Conservation (phyloP, 768 basidiomycete species). For the Tylopilus plumbeoviolaceoides region DNA sequence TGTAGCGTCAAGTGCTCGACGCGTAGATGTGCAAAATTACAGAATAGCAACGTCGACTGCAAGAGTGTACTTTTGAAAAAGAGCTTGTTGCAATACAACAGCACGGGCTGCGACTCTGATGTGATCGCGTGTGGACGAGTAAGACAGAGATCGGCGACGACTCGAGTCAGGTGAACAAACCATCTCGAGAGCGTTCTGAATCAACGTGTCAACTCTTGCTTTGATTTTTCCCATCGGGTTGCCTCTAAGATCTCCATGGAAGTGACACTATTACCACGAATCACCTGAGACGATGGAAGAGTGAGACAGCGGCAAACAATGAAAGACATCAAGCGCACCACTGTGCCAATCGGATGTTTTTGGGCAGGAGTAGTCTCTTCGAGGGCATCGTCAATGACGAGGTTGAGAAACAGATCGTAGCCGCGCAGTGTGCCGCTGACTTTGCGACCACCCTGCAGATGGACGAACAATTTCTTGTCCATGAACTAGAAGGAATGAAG, state of each 20-base stretch:
- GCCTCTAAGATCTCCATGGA: conserved; percentile 89
- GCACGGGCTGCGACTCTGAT: conserved; percentile 1
- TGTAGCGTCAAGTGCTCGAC: background rate
- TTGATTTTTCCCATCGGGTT: conserved; percentile 32
- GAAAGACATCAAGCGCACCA: conserved; percentile 53
- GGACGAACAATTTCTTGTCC: conserved; percentile 96
- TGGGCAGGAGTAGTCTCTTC: conserved; percentile 90
- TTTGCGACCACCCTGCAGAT: conserved; percentile 92
- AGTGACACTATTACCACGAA: conserved; percentile 94
- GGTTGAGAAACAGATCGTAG: conserved; percentile 97
- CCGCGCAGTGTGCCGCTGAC: conserved; percentile 93
- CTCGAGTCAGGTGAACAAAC: background rate
- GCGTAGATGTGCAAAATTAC: background rate
- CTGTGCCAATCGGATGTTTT: conserved; percentile 87
- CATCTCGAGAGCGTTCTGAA: too few species aligned
- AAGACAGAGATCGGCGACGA: background rate
- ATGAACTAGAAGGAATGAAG: conserved; percentile 64
- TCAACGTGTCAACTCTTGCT: too few species aligned
- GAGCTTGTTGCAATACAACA: background rate
- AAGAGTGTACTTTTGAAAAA: background rate
- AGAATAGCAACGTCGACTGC: background rate
- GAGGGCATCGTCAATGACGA: conserved; percentile 92
- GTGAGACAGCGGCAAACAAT: background rate
- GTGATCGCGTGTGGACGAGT: background rate
- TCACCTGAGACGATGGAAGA: conserved; percentile 54